Evolutionary conservation across 2,329 filamentous ascomycete genomes (phyloP), one percentile per base, ranked within the genome.

Genomic region (Aspergillus novoparasiticus): DNA sequence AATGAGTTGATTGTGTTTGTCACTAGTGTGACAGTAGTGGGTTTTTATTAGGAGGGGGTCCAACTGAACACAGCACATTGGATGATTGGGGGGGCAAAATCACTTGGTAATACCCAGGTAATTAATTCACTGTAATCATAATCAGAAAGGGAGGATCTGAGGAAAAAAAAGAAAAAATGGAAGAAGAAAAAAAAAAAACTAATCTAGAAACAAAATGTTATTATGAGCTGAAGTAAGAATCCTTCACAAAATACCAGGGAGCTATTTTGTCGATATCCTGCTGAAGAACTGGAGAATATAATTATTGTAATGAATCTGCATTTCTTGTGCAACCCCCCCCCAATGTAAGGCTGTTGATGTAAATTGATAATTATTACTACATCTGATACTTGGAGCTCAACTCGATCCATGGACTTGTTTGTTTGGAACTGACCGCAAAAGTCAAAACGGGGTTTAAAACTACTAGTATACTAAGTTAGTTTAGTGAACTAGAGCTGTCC

Each of bases 21-120:
- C 68, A 70, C 65, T 70, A 69, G 68, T 70, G 68, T 64, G 68
- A 69, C 68, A 68, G 66, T 60, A 66, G 67, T 69, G 64, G 59
- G 46, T 64, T 68, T 64, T 55, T 55, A 58, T 59, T 62, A 39
- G 64, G 50, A 61, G 62, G 55, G 59, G 57, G 48, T 58, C 60
- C 54, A 58, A 46, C 23, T 28, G 41, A 48, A 34, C 26, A 55
- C 57, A 51, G 32, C 50, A 34, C 54, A 64, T 58, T 61, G 60
- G 60, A 56, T 62, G 56, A 56, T 55, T 56, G 30, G 57, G 51
- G 36, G 45, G 50, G 58, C 53, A 30, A 21, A 62, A n/a, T 28
- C 30, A 39, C 36, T 63, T 57, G 63, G 57, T 43, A 63, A 36
- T 61, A 41, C 39, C 39, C 39, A 41, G 19, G 39, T 41, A 58